Conservation (phyloP, 2,329 filamentous ascomycete genomes). For the Trichoderma semiorbis region DNA sequence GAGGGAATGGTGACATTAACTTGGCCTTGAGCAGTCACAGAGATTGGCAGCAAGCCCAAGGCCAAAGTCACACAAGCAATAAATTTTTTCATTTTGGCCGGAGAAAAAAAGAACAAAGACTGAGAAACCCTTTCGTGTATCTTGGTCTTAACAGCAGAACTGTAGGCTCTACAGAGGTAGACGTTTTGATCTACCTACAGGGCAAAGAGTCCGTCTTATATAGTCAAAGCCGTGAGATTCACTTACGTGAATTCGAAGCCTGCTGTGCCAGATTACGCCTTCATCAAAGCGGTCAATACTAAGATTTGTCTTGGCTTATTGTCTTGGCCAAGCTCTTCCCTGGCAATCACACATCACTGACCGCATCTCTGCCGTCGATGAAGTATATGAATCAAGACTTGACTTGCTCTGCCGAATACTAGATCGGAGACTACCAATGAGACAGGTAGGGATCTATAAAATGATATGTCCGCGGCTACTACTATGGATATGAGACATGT, state of each 20-base stretch:
- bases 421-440: not conserved
- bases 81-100: not conserved
- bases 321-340: not conserved
- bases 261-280: not conserved
- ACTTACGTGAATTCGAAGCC: not conserved
- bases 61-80: not conserved
- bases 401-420: not conserved
- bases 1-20: constrained; percentile 10
- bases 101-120: not conserved
- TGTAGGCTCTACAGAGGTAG: too few relatives aligned
- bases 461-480: not conserved
- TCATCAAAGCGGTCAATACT: not conserved
- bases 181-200: too few relatives aligned
- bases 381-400: not conserved
- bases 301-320: not conserved
- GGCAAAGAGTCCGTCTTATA: not conserved
- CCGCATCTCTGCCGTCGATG: not conserved
- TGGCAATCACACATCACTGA: not conserved
- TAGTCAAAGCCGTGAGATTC: not conserved
- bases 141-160: not conserved
- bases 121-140: not conserved
- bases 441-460: not conserved
- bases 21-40: not conserved
- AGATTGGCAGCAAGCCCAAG: not conserved
- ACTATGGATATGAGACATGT: not conserved